Conservation (phyloP, 2,329 filamentous ascomycete species). For the Penicillium rolfsii region DNA sequence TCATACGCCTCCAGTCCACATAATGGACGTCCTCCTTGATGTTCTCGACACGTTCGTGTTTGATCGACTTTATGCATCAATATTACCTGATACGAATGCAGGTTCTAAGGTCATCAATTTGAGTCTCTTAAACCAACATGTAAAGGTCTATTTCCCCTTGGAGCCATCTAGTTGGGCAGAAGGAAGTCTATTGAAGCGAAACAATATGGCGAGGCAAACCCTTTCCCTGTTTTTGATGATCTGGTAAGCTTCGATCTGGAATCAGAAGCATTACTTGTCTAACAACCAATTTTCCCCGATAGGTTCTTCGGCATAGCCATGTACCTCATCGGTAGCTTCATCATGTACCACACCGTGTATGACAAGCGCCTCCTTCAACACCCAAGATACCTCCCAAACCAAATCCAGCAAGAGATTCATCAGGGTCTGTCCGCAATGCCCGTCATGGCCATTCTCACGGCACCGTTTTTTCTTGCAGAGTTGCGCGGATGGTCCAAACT, state of each 20-base stretch:
- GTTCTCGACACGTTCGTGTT: constrained; percentile 74
- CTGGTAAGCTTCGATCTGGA: constrained; percentile 26
- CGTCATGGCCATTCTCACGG: constrained; percentile 77
- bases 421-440: constrained; percentile 77
- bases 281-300: not conserved
- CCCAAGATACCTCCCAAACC: constrained; percentile 91
- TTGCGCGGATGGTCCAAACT: constrained; percentile 82
- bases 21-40: constrained; percentile 87
- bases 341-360: constrained; percentile 87
- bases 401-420: constrained; percentile 79
- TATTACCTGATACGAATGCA: constrained; percentile 23
- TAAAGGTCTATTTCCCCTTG: constrained; percentile 32
- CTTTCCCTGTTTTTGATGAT: constrained; percentile 36
- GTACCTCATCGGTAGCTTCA: constrained; percentile 79
- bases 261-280: not conserved
- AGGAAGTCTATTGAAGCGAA: constrained; percentile 36
- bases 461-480: constrained; percentile 79
- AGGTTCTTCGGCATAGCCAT: constrained; percentile 82
- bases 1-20: constrained; percentile 28
- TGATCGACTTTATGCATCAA: constrained; percentile 72
- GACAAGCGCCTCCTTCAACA: constrained; percentile 86
- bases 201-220: constrained; percentile 34
- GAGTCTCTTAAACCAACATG: constrained; percentile 30
- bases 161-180: constrained; percentile 33
- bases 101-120: not conserved